Evolutionary conservation across 768 basidiomycete genomes (phyloP).

Genomic region (Tylopilus rubrobrunneus): DNA sequence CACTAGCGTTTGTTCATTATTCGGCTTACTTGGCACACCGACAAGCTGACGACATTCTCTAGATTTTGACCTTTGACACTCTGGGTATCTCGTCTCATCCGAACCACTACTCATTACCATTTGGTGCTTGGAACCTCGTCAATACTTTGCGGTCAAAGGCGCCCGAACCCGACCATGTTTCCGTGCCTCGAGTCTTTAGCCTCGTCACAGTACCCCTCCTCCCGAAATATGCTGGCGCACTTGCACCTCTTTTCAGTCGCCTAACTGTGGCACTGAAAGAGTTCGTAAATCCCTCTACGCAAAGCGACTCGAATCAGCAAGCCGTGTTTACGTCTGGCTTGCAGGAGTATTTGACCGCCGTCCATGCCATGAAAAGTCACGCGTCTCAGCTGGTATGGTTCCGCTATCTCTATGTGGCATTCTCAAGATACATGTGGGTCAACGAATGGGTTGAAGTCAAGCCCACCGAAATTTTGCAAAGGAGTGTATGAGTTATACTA

Average conservation of each 20-base stretch:
- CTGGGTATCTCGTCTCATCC: conserved; percentile 79
- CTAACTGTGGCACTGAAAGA: conserved; percentile 31
- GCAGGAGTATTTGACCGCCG: conserved; percentile 49
- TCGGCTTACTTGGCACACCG: not conserved
- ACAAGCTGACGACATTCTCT: not conserved
- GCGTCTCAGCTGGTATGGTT: conserved; percentile 83
- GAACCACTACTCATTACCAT: conserved; percentile 74
- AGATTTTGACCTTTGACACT: conserved; percentile 87
- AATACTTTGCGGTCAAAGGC: conserved; percentile 25
- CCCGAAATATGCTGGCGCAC: conserved; percentile 59
- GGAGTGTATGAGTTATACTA: not conserved
- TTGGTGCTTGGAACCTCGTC: conserved; percentile 48
- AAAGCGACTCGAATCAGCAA: not conserved
- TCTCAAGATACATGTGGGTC: conserved; percentile 91
- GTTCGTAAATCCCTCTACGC: conserved; percentile 3
- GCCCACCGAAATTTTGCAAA: not conserved
- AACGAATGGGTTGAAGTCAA: conserved; percentile 70
- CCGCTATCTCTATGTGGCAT: conserved; percentile 76
- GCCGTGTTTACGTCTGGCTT: conserved; percentile 55
- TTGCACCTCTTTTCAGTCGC: conserved; percentile 51
- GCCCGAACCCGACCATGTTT: conserved; percentile 28
- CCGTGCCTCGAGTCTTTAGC: conserved; percentile 46
- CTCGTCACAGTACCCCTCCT: conserved; percentile 55
- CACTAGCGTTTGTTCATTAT: conserved; percentile 44
- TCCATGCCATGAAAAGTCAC: conserved; percentile 72